phyloP scores from a whole-genome alignment of 2,329 filamentous ascomycete species.

The Neofusicoccum kwambonambiense region DNA sequence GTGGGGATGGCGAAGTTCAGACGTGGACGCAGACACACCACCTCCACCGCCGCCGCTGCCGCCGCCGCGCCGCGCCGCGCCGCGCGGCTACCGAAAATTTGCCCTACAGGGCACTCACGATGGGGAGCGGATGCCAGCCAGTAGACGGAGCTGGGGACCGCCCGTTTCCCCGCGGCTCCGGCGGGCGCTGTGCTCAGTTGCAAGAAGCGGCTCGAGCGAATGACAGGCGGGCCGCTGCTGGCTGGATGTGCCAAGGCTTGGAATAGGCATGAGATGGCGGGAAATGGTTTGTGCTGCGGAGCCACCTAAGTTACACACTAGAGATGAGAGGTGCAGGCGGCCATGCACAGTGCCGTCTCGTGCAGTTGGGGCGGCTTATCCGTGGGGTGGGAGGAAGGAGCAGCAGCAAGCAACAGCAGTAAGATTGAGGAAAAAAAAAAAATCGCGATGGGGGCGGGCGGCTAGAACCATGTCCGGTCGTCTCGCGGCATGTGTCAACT shows the following conservation, averaged over 20 bases:
- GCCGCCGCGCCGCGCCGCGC: no score
- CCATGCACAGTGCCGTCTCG: conserved; percentile 8
- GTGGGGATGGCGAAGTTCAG: not conserved
- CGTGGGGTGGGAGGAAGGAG: not conserved
- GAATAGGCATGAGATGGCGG: conserved; percentile 5
- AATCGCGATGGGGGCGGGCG: not conserved
- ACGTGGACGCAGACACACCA: no score
- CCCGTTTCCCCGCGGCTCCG: not conserved
- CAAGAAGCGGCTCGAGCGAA: not conserved
- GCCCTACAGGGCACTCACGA: no score
- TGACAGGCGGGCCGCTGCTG: not conserved
- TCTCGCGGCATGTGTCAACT: conserved; percentile 1
- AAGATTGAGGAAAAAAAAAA: not conserved
- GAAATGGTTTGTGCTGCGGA: not conserved
- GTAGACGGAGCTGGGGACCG: no score
- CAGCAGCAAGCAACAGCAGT: not conserved
- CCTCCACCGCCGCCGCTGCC: no score
- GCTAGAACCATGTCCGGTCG: not conserved
- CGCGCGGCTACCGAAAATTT: no score
- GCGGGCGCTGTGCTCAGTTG: no score
- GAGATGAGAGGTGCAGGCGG: not conserved
- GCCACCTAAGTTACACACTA: not conserved
- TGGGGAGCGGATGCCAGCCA: no score
- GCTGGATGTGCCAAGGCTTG: conserved; percentile 9
- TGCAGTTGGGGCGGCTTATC: not conserved